Evolutionary conservation across 768 basidiomycete species (phyloP).

Genomic region (Filobasidium wieringae): DNA sequence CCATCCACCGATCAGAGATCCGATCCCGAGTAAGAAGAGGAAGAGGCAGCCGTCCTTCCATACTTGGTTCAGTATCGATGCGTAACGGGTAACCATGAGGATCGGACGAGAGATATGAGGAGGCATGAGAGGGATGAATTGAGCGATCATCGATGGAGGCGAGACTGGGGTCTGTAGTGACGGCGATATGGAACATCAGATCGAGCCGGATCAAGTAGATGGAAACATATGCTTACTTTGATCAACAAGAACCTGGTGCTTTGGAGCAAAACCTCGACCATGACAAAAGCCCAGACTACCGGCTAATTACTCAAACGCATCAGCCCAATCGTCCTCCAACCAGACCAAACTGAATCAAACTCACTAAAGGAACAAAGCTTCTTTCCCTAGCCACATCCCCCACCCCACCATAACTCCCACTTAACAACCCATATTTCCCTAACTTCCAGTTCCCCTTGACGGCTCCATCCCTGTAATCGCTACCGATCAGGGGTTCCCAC

Average conservation of each 20-base stretch:
- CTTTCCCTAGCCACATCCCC: not conserved
- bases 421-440: not conserved
- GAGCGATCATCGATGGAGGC: conserved; percentile 31
- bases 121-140: conserved; percentile 38
- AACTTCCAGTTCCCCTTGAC: not conserved
- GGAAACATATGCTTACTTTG: conserved; percentile 21
- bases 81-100: conserved; percentile 32
- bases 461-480: not conserved
- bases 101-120: conserved; percentile 30
- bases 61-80: conserved; percentile 27
- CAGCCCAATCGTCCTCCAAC: not conserved
- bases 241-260: conserved; percentile 36
- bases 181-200: not conserved
- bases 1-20: conserved; percentile 16
- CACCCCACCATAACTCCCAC: conserved; percentile 4
- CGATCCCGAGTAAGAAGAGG: conserved; percentile 28
- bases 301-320: conserved; percentile 22
- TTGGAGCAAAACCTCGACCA: conserved; percentile 36
- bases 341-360: not conserved
- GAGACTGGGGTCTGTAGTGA: conserved; percentile 30
- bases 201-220: not conserved
- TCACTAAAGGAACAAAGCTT: conserved; percentile 4
- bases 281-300: conserved; percentile 39
- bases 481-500: conserved; percentile 35
- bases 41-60: conserved; percentile 36